A percentile compares a stretch with the other conserved stretches of the same genome.
These are phyloP conservation scores for Paracoccidioides brasiliensis DNA, from an alignment of 2,329 filamentous ascomycete genomes.

Conservation along the genomic window DNA sequence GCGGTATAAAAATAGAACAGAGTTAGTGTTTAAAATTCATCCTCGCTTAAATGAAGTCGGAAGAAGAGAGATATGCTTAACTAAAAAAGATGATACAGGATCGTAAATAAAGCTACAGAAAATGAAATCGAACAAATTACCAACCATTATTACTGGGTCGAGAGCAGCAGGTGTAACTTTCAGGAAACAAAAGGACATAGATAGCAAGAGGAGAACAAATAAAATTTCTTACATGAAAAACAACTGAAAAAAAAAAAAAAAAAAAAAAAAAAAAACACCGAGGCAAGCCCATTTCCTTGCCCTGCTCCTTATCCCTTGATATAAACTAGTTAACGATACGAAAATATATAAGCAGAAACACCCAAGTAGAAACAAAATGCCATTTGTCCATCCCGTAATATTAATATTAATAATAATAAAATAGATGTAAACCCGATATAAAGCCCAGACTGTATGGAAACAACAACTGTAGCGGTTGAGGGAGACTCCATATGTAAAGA, in stretches of 20 bases:
- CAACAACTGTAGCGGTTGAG: too few relatives aligned
- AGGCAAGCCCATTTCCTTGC: background rate
- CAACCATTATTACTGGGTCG: too few relatives aligned
- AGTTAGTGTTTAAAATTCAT: too few relatives aligned
- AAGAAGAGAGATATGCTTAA: too few relatives aligned
- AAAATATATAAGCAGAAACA: background rate
- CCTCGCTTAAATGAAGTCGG: too few relatives aligned
- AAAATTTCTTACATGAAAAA: background rate
- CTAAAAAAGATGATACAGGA: too few relatives aligned
- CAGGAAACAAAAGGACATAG: background rate
- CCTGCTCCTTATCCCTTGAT: background rate
- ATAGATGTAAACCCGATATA: too few relatives aligned
- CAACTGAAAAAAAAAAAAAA: background rate
- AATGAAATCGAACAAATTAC: too few relatives aligned
- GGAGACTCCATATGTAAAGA: background rate
- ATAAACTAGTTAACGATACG: background rate
- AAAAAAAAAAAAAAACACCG: background rate
- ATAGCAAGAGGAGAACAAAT: background rate
- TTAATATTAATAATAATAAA: background rate
- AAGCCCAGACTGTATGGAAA: too few relatives aligned
- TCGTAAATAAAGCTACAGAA: too few relatives aligned
- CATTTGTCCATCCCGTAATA: background rate
- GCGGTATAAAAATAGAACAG: too few relatives aligned
- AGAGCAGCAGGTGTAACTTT: background rate
- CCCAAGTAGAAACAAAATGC: background rate